phyloP scores from a whole-genome alignment of 1,284 basidiomycete genomes.

The Tylopilus sp. region DNA sequence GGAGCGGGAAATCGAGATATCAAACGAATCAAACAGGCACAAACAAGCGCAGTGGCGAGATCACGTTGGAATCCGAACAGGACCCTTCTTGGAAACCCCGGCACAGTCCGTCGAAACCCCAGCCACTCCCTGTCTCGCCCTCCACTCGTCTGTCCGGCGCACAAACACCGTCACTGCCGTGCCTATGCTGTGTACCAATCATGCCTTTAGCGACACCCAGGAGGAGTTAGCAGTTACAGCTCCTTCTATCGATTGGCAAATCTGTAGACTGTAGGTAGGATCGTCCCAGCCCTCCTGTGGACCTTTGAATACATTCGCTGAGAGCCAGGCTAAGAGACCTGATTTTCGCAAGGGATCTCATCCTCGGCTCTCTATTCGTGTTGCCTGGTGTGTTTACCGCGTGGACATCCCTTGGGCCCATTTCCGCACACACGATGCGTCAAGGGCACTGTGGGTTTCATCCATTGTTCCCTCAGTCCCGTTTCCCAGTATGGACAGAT shows the following conservation, averaged over 20 bases:
- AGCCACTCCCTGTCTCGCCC: constrained; percentile 3
- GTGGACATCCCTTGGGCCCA: background rate
- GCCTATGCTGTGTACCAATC: background rate
- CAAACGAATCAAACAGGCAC: constrained; percentile 25
- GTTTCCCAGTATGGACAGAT: background rate
- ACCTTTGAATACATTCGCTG: background rate
- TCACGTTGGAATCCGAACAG: constrained; percentile 25
- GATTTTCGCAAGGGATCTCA: background rate
- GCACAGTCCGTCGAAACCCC: constrained; percentile 16
- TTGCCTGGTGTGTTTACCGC: constrained; percentile 14
- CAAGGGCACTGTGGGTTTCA: background rate
- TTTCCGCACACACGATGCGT: constrained; percentile 2
- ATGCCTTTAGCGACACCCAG: background rate
- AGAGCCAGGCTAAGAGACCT: background rate
- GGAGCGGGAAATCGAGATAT: constrained; percentile 29
- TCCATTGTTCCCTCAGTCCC: background rate
- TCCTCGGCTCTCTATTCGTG: background rate
- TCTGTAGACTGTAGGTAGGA: background rate
- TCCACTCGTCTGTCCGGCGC: constrained; percentile 7
- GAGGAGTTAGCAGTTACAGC: too few relatives aligned
- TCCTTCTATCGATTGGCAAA: too few relatives aligned
- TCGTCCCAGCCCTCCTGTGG: background rate
- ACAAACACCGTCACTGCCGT: constrained; percentile 18
- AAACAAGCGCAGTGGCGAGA: constrained; percentile 22
- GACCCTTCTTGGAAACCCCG: constrained; percentile 23